Percentiles rank a stretch among this genome's conserved stretches.
Evolutionary conservation across 2,329 filamentous ascomycete species (phyloP).

Genomic region (Shiraia sp.): DNA sequence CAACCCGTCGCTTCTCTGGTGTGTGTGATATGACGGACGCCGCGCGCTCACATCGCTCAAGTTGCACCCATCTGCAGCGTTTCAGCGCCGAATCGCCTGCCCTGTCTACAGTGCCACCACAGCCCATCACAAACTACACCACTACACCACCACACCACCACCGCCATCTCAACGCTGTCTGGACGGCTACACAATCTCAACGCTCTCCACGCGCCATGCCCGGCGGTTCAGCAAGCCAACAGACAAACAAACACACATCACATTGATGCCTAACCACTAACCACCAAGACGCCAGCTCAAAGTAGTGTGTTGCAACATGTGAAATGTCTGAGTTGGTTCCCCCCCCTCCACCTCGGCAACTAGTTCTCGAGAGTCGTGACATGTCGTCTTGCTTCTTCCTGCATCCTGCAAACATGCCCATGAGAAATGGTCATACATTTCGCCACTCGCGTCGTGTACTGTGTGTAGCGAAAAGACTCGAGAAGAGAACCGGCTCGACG

Average conservation of each 20-base stretch:
- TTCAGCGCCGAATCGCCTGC: too few relatives aligned
- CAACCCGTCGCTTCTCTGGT: slow-evolving; percentile 18
- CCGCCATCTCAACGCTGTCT: too few relatives aligned
- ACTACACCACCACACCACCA: too few relatives aligned
- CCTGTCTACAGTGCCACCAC: slow-evolving; percentile 33
- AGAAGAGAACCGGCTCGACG: slow-evolving; percentile 23
- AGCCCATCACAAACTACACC: slow-evolving; percentile 21
- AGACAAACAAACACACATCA: too few relatives aligned
- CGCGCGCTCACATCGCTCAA: too few relatives aligned
- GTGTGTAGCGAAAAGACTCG: slow-evolving; percentile 16
- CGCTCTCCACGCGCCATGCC: slow-evolving; percentile 26
- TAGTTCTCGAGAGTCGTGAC: slow-evolving; percentile 10
- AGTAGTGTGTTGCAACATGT: too few relatives aligned
- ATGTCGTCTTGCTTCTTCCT: slow-evolving; percentile 14
- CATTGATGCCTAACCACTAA: too few relatives aligned
- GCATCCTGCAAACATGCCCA: slow-evolving; percentile 11
- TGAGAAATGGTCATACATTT: too few relatives aligned
- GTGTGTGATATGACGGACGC: slow-evolving; percentile 27
- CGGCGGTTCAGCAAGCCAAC: slow-evolving; percentile 14
- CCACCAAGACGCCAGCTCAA: too few relatives aligned
- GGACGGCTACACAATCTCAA: slow-evolving; percentile 13
- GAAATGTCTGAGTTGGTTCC: slow-evolving; percentile 21
- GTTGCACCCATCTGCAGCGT: too few relatives aligned
- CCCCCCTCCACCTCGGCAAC: slow-evolving; percentile 12
- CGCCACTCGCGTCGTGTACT: slow-evolving; percentile 20